These are phyloP conservation scores for Dunaliella primolecta DNA, from an alignment of 139 green algal genomes.

Conservation along the genomic window DNA sequence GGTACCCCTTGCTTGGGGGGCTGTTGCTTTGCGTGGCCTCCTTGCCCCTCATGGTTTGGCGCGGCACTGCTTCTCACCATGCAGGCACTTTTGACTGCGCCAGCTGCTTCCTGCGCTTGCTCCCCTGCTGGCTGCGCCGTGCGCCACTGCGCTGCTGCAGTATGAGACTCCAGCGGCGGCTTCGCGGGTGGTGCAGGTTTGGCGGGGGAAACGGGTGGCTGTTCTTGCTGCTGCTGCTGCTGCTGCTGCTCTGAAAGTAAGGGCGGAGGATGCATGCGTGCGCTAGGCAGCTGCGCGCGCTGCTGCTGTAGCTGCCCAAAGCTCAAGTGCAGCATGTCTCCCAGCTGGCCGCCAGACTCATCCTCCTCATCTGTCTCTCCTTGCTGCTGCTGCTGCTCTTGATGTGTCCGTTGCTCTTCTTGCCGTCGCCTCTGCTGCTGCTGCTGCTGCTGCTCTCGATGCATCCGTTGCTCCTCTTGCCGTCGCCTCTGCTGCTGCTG, in stretches of 20 bases:
- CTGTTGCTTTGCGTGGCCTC: too few species aligned
- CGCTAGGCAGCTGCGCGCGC: neutral
- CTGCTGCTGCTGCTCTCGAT: neutral
- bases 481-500: neutral
- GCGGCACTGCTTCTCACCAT: too few species aligned
- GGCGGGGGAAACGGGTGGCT: neutral
- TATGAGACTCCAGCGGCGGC: neutral
- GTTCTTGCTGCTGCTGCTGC: neutral
- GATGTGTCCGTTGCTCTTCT: neutral
- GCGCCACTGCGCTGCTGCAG: neutral
- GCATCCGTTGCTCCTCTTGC: neutral
- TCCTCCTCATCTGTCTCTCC: neutral
- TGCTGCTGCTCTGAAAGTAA: neutral
- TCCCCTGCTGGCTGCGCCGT: neutral
- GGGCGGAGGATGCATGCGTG: neutral
- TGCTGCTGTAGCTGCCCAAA: neutral
- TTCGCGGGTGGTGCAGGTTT: neutral
- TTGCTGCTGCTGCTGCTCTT: slow-evolving; percentile 14
- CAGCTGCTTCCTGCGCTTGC: too few species aligned
- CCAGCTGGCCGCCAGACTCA: neutral
- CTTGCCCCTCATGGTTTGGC: too few species aligned
- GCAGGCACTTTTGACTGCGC: too few species aligned
- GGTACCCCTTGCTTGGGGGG: too few species aligned
- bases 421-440: neutral
- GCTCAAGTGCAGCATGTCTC: neutral